These are phyloP conservation scores for Metrosideros polymorpha DNA, from an alignment of 441 rosid genomes.

Conservation along the genomic window DNA sequence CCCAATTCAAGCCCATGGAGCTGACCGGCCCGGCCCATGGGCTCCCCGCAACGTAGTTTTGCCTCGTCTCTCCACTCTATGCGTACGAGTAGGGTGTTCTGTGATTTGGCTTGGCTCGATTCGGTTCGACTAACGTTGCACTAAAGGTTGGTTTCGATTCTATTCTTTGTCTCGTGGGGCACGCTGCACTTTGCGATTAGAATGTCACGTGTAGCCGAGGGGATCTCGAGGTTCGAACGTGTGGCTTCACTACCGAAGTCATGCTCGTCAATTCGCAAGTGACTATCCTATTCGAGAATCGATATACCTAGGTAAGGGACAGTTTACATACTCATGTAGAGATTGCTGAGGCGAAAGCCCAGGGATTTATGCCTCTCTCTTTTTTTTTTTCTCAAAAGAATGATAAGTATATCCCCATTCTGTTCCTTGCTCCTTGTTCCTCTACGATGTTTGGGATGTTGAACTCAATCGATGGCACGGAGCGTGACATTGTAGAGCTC, in stretches of 20 bases:
- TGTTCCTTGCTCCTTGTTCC: background rate
- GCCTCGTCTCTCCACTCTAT: background rate
- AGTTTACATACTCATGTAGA: rapidly evolving
- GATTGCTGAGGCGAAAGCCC: rapidly evolving
- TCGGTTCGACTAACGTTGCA: no score
- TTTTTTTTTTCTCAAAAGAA: no score
- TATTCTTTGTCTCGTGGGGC: background rate
- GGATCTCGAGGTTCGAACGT: rapidly evolving
- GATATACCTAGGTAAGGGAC: rapidly evolving
- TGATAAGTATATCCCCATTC: background rate
- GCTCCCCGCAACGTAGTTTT: background rate
- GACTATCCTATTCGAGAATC: background rate
- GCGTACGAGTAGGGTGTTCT: no score
- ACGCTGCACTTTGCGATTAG: background rate
- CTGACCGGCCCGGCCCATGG: background rate
- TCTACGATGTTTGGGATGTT: no score
- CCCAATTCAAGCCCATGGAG: background rate
- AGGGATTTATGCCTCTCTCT: background rate
- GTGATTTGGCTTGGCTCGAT: no score
- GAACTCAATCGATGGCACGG: no score
- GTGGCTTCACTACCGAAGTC: rapidly evolving
- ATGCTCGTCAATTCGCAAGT: rapidly evolving
- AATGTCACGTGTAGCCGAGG: background rate
- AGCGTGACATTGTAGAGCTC: no score
- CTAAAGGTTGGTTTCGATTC: no score